Evolutionary conservation across 805 yeast species (phyloP).

Genomic region (Tetrapisispora taiwanensis): DNA sequence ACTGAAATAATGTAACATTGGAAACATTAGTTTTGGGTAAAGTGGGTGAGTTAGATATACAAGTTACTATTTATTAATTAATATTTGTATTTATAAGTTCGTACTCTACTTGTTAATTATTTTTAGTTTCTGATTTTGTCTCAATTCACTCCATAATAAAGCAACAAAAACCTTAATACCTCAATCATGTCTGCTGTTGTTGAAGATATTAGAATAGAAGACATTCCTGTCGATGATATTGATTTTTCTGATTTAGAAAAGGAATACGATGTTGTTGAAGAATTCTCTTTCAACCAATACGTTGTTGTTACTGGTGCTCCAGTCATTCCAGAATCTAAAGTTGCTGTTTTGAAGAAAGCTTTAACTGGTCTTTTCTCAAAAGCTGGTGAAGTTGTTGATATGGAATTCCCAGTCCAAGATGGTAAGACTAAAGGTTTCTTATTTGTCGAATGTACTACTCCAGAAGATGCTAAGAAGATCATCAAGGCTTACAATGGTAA

Average conservation of each 20-base stretch:
- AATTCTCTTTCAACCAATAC: slow-evolving; percentile 58
- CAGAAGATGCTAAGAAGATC: slow-evolving; percentile 63
- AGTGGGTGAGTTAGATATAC: no score
- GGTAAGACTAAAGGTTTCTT: slow-evolving; percentile 79
- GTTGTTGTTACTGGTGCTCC: slow-evolving; percentile 94
- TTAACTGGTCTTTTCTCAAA: slow-evolving; percentile 67
- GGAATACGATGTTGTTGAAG: slow-evolving; percentile 53
- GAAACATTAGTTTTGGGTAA: no score
- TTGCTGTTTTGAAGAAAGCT: slow-evolving; percentile 74
- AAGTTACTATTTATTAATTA: no score
- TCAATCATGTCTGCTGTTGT: slow-evolving; percentile 17
- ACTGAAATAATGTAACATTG: no score
- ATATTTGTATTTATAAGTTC: no score
- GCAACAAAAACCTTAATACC: neutral
- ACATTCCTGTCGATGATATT: slow-evolving; percentile 50
- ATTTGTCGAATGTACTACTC: slow-evolving; percentile 69
- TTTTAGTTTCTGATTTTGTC: no score
- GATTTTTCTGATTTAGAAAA: slow-evolving; percentile 82
- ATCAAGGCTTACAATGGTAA: slow-evolving; percentile 75
- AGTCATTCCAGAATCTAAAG: slow-evolving; percentile 82
- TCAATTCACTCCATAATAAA: no score
- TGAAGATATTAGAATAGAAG: slow-evolving; percentile 33
- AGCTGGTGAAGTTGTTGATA: slow-evolving; percentile 69
- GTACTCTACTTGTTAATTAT: no score
- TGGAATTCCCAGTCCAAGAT: slow-evolving; percentile 65